Base-by-base conservation (phyloP, 805 yeast species). In the Candida saitoana region DNA sequence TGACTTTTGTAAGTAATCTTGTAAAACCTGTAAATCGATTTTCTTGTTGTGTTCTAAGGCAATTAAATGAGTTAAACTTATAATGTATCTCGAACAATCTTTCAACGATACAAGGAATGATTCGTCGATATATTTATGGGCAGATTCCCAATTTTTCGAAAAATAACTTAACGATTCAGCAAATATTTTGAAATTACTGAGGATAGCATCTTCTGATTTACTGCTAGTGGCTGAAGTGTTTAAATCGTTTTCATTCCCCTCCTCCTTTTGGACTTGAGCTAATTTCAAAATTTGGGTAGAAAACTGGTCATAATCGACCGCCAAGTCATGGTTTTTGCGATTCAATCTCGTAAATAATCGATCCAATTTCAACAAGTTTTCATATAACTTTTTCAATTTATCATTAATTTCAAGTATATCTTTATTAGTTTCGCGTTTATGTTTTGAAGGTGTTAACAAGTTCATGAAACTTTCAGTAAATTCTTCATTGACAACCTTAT, bases 391-490 rank as follows among this genome's bases (percentile, higher is more conserved):
- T 51, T 85, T 87, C 16, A 90, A 77, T 49, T 85, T 79, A 52
- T 88, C 96, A 49, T 79, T 80, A 33, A 91, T 88, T 49, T 68
- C 74, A 46, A 70, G 56, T 16, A 70, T 70, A 30, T 70, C 76
- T 50, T 84, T 93, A 38, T 82, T 72, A 51, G 91, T 87, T 55
- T 87, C 96, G 35, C 84, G 79, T 47, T 77, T 79, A 50, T 76
- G 76, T 50, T 70, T 70, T 12, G 71, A 60, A 38, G 87, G 82
- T 42, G 91, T 84, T 56, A 91, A 87, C n/a, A 95, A 95, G 57
- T 91, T 91, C 84, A 91, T 85, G 34, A 93, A 80, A 2, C 86
- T 83, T 56, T 91, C 99, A 0, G 96, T 82, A n/a, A 91, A 74
- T 39, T 93, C 99, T 47, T 79, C 76, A 34, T 77, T 76, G 19